A percentile compares a stretch with the other conserved stretches of the same genome.
Conservation (phyloP, 2,329 filamentous ascomycete species). For the Plectosphaerella sp. region DNA sequence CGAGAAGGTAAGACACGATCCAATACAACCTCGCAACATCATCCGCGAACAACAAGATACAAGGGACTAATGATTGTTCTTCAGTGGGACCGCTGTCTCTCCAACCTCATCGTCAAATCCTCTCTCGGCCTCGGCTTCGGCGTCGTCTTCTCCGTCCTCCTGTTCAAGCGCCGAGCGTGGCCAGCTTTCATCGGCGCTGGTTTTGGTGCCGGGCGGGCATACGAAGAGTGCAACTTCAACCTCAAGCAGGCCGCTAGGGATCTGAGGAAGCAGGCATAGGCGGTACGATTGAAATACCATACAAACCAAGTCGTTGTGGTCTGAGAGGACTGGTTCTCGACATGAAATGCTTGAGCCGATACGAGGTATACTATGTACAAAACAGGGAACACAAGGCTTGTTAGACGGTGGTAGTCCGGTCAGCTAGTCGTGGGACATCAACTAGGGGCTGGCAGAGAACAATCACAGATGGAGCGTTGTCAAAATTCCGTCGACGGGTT, state of each 20-base stretch:
- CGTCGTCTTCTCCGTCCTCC: slow-evolving; percentile 94
- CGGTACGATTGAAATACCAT: not conserved
- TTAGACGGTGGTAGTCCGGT: too few relatives aligned
- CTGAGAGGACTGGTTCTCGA: slow-evolving; percentile 30
- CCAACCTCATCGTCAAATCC: slow-evolving; percentile 95
- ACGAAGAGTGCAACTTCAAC: slow-evolving; percentile 94
- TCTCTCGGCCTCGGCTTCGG: slow-evolving; percentile 94
- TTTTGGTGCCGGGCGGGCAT: slow-evolving; percentile 93
- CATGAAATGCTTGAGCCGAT: slow-evolving; percentile 22
- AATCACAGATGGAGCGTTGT: too few relatives aligned
- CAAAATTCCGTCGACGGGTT: too few relatives aligned
- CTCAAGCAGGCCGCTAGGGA: slow-evolving; percentile 58
- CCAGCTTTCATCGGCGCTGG: slow-evolving; percentile 92
- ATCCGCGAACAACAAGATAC: slow-evolving; percentile 2
- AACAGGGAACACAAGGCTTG: too few relatives aligned
- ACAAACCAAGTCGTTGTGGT: slow-evolving; percentile 26
- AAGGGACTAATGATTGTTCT: slow-evolving; percentile 12
- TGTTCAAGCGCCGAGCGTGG: slow-evolving; percentile 98
- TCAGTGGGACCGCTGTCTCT: slow-evolving; percentile 98
- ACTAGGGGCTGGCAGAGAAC: too few relatives aligned
- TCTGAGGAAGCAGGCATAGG: slow-evolving; percentile 48
- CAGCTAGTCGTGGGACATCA: too few relatives aligned
- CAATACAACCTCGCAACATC: not conserved
- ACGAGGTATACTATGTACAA: too few relatives aligned
- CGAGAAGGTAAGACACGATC: slow-evolving; percentile 73